phyloP scores from a whole-genome alignment of 768 basidiomycete genomes.

The Cystobasidium ongulense region DNA sequence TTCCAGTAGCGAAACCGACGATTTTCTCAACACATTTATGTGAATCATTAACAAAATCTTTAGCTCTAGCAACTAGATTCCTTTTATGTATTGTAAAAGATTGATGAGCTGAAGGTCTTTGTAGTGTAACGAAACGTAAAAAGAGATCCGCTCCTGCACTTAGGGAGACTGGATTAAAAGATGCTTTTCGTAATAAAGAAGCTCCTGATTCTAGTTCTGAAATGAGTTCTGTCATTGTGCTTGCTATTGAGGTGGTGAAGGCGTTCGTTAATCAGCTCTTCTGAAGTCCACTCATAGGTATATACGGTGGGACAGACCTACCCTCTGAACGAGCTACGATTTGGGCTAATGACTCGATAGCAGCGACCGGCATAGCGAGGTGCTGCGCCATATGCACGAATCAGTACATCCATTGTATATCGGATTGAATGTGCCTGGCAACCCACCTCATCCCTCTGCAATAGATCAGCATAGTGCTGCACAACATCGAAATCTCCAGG shows the following conservation, averaged over 20 bases:
- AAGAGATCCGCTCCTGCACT: slow-evolving; percentile 86
- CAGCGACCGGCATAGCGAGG: slow-evolving; percentile 39
- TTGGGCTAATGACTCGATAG: slow-evolving; percentile 37
- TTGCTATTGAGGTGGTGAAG: slow-evolving; percentile 51
- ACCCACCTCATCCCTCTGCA: slow-evolving; percentile 15
- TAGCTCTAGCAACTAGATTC: slow-evolving; percentile 37
- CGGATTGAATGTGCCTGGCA: neutral
- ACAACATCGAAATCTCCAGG: slow-evolving; percentile 27
- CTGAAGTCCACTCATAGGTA: neutral
- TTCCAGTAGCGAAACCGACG: slow-evolving; percentile 74
- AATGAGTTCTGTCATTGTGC: slow-evolving; percentile 87
- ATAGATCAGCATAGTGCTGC: slow-evolving; percentile 20
- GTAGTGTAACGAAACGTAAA: slow-evolving; percentile 69
- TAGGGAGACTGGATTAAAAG: slow-evolving; percentile 70
- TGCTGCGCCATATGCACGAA: slow-evolving; percentile 33
- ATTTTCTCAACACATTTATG: slow-evolving; percentile 75
- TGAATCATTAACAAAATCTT: slow-evolving; percentile 55
- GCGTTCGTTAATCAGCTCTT: neutral
- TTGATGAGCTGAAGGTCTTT: slow-evolving; percentile 50
- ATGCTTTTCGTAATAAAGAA: slow-evolving; percentile 55
- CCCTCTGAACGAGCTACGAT: slow-evolving; percentile 35
- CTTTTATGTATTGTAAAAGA: slow-evolving; percentile 53
- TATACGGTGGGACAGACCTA: neutral
- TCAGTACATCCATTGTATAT: no score
- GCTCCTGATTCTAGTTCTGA: slow-evolving; percentile 72